A percentile compares a stretch with the other conserved stretches of the same genome.
These are phyloP conservation scores for Xylaria scruposa DNA, from an alignment of 495 filamentous ascomycete species.

Conservation along the genomic window DNA sequence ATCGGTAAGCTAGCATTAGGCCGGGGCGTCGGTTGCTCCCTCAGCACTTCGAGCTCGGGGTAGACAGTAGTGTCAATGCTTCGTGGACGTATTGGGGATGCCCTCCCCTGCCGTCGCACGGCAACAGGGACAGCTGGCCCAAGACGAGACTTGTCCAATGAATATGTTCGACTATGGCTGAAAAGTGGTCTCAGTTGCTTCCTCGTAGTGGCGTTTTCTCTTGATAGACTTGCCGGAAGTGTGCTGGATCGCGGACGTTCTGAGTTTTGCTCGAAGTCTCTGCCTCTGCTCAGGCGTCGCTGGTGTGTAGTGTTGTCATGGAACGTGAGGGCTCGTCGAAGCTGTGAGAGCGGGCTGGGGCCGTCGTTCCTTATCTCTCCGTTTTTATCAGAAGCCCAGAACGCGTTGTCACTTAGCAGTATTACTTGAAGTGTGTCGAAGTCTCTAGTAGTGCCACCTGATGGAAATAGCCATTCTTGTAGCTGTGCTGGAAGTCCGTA, in stretches of 20 bases:
- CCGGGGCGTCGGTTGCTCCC: slow-evolving; percentile 37
- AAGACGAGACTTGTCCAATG: slow-evolving; percentile 33
- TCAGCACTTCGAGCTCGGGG: slow-evolving; percentile 33
- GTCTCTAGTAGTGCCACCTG: slow-evolving; percentile 45
- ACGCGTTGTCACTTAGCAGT: slow-evolving; percentile 49
- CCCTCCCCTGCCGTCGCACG: slow-evolving; percentile 29
- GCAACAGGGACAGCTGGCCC: slow-evolving; percentile 35
- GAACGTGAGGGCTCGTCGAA: slow-evolving; percentile 36
- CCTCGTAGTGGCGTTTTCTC: slow-evolving; percentile 28
- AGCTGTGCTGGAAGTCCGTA: slow-evolving; percentile 46
- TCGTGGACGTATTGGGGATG: slow-evolving; percentile 36
- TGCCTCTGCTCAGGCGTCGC: slow-evolving; percentile 29
- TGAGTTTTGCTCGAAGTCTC: slow-evolving; percentile 29
- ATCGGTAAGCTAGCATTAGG: not conserved
- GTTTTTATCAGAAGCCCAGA: slow-evolving; percentile 50
- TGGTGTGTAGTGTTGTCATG: slow-evolving; percentile 26
- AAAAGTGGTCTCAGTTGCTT: slow-evolving; percentile 29
- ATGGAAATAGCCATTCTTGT: slow-evolving; percentile 49
- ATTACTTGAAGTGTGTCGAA: slow-evolving; percentile 50
- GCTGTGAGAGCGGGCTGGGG: slow-evolving; percentile 28
- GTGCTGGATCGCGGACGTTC: slow-evolving; percentile 40
- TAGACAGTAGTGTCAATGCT: slow-evolving; percentile 31
- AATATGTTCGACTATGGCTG: slow-evolving; percentile 32
- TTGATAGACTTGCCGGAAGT: slow-evolving; percentile 31
- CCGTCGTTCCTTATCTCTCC: slow-evolving; percentile 45